These are phyloP conservation scores for Coemansia sp. DNA, from an alignment of 192 early-diverging fungal species.

Conservation along the genomic window DNA sequence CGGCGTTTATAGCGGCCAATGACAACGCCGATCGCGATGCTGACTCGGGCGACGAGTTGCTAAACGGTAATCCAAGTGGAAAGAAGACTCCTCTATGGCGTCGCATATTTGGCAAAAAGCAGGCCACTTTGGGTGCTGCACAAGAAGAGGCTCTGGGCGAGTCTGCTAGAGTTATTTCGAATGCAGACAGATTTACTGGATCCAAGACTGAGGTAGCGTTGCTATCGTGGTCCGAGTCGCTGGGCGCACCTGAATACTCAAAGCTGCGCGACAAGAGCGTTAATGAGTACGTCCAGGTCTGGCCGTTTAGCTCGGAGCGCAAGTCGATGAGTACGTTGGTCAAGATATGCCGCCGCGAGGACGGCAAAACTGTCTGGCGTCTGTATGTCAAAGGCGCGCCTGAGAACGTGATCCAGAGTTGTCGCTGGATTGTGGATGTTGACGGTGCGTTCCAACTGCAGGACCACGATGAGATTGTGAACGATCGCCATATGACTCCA, in stretches of 20 bases:
- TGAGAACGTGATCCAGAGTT: constrained; percentile 75
- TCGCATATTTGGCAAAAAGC: constrained; percentile 13
- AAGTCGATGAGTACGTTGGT: constrained; percentile 93
- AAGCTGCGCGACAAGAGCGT: constrained; percentile 63
- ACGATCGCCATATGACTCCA: constrained; percentile 5
- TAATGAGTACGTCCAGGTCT: constrained; percentile 66
- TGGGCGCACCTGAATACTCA: constrained; percentile 64
- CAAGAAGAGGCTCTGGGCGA: constrained; percentile 32
- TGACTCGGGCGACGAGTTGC: constrained; percentile 27
- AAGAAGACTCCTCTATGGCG: constrained; percentile 31
- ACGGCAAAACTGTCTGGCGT: constrained; percentile 61
- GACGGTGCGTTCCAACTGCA: constrained; percentile 54
- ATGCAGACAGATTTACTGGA: constrained; percentile 66
- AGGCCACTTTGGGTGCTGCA: neutral
- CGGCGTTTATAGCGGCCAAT: constrained; percentile 62
- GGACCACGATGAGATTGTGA: constrained; percentile 48
- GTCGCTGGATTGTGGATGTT: constrained; percentile 60
- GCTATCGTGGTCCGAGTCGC: constrained; percentile 70
- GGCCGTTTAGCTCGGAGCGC: constrained; percentile 88
- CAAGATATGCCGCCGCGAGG: constrained; percentile 56
- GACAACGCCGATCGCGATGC: constrained; percentile 15
- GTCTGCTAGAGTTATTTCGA: constrained; percentile 14
- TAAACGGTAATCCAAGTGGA: constrained; percentile 13
- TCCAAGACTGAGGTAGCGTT: constrained; percentile 96
- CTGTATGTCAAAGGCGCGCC: constrained; percentile 94